phyloP scores from a whole-genome alignment of 2,329 filamentous ascomycete species.

The Stachybotrys chartarum region DNA sequence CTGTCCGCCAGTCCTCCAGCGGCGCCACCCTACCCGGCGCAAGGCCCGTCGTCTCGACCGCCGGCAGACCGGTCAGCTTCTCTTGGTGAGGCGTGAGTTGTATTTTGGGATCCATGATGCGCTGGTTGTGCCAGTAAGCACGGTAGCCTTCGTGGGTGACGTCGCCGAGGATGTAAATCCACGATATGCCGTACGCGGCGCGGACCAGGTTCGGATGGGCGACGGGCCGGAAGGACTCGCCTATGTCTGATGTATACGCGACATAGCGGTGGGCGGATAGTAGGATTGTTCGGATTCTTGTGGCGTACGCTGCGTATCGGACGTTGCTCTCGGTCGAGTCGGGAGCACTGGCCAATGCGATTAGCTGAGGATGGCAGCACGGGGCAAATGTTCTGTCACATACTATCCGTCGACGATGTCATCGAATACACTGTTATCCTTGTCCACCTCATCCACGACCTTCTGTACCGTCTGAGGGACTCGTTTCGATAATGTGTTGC shows the following conservation, averaged over 20 bases:
- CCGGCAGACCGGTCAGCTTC: constrained; percentile 38
- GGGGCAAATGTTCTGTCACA: constrained; percentile 24
- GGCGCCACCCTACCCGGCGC: constrained; percentile 48
- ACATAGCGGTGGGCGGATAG: constrained; percentile 91
- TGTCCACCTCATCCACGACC: constrained; percentile 49
- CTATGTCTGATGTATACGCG: constrained; percentile 93
- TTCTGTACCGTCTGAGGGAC: constrained; percentile 45
- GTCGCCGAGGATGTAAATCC: constrained; percentile 87
- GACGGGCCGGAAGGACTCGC: constrained; percentile 90
- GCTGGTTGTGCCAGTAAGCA: constrained; percentile 81
- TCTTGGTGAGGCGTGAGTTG: constrained; percentile 44
- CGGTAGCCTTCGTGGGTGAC: constrained; percentile 93
- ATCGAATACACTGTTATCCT: constrained; percentile 69
- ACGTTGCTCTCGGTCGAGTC: constrained; percentile 80
- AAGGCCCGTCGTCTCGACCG: constrained; percentile 18
- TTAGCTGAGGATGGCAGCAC: background rate
- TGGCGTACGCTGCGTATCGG: constrained; percentile 89
- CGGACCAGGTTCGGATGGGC: constrained; percentile 79
- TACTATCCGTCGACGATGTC: constrained; percentile 74
- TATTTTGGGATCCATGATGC: constrained; percentile 60
- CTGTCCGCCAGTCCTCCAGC: constrained; percentile 81
- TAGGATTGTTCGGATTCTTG: constrained; percentile 78
- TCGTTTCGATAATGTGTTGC: background rate
- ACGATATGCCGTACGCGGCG: constrained; percentile 82
- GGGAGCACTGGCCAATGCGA: constrained; percentile 27